A percentile compares a stretch with the other conserved stretches of the same genome.
Evolutionary conservation across 1,284 basidiomycete genomes (phyloP).

Genomic region (Pseudozyma sp.): DNA sequence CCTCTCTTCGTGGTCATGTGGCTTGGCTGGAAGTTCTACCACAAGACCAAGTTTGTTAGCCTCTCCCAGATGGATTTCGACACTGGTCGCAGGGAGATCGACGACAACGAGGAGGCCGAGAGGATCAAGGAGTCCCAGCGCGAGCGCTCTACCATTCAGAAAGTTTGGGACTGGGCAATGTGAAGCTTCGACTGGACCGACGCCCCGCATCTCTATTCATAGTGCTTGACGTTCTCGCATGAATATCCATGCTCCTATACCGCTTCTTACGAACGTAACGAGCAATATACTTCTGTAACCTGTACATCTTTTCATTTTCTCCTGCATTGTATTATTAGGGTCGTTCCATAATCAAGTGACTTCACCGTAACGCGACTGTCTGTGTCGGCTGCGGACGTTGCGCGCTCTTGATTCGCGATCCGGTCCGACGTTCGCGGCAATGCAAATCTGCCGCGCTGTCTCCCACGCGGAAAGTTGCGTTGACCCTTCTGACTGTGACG

Average conservation of each 20-base stretch:
- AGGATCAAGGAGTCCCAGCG: slow-evolving; percentile 33
- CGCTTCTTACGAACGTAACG: neutral
- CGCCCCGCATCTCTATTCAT: no score
- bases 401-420: no score
- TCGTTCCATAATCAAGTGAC: slow-evolving; percentile 1
- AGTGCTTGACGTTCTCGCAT: neutral
- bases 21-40: slow-evolving; percentile 73
- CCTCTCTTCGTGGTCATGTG: slow-evolving; percentile 82
- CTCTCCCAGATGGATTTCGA: slow-evolving; percentile 72
- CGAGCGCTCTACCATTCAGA: slow-evolving; percentile 18
- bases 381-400: neutral
- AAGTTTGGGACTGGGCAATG: slow-evolving; percentile 47
- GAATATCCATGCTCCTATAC: neutral
- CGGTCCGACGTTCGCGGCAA: neutral
- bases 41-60: slow-evolving; percentile 70
- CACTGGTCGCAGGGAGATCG: slow-evolving; percentile 69
- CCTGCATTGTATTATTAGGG: slow-evolving; percentile 35
- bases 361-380: neutral
- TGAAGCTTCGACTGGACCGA: neutral
- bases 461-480: no score
- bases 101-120: slow-evolving; percentile 39
- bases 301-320: slow-evolving; percentile 10
- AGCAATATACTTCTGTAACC: slow-evolving; percentile 1
- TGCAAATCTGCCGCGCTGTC: neutral
- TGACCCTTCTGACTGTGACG: neutral